A percentile compares a stretch with the other conserved stretches of the same genome.
phyloP scores from a whole-genome alignment of 257 asterid genomes.

The Primulina tabacum region DNA sequence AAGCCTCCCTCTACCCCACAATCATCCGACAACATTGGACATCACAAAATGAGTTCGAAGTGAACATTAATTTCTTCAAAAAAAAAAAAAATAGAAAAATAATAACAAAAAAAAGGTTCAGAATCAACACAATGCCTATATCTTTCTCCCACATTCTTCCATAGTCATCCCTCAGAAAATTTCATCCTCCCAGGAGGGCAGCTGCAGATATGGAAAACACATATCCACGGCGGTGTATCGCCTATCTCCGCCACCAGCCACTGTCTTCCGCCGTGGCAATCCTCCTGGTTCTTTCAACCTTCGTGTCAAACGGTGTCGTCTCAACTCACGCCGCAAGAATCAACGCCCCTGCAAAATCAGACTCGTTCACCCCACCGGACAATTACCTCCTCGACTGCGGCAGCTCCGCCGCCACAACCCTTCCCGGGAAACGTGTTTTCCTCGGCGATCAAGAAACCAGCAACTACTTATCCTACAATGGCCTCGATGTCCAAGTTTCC shows the following conservation, averaged over 20 bases:
- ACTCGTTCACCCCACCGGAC: constrained; percentile 56
- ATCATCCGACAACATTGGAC: constrained; percentile 19
- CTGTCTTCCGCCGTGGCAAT: constrained; percentile 18
- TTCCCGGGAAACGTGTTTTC: constrained; percentile 42
- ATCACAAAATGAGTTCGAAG: background rate
- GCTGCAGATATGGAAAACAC: constrained; percentile 21
- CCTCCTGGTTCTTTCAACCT: constrained; percentile 13
- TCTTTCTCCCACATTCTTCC: constrained; percentile 4
- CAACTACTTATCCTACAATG: constrained; percentile 37
- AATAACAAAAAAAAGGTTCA: background rate
- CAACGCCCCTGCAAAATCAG: constrained; percentile 46
- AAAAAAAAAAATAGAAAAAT: background rate
- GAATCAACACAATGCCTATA: constrained; percentile 4
- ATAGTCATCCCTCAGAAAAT: constrained; percentile 17
- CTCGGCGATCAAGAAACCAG: constrained; percentile 41
- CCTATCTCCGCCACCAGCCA: background rate
- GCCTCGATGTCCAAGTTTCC: constrained; percentile 39
- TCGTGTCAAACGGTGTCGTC: constrained; percentile 3
- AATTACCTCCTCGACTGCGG: constrained; percentile 66
- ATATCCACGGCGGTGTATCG: constrained; percentile 11
- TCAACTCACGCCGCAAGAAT: constrained; percentile 24
- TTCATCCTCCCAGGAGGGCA: constrained; percentile 37
- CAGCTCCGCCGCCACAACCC: constrained; percentile 26
- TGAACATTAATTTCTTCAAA: constrained; percentile 16
- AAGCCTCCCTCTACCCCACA: constrained; percentile 17